Conservation (phyloP, 192 early-diverging fungal genomes). For the Coemansia sp. region DNA sequence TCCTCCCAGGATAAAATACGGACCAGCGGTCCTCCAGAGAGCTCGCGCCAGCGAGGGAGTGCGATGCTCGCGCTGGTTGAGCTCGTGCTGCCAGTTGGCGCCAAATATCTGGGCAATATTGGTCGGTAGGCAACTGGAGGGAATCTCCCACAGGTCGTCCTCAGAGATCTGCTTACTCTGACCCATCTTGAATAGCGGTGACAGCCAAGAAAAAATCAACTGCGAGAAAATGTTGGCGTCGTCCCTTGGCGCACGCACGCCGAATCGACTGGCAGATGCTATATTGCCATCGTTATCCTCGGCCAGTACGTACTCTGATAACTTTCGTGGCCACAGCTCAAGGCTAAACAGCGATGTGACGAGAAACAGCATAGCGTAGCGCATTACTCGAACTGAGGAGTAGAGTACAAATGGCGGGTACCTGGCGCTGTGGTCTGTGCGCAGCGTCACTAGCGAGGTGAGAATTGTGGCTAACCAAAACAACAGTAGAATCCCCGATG, state of each 20-base stretch:
- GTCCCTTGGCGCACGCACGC: constrained; percentile 66
- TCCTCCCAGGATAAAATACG: constrained; percentile 71
- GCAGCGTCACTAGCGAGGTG: constrained; percentile 22
- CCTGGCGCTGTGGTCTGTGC: constrained; percentile 17
- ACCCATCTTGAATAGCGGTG: constrained; percentile 78
- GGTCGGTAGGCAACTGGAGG: constrained; percentile 61
- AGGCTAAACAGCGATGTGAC: constrained; percentile 20
- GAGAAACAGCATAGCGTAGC: constrained; percentile 4
- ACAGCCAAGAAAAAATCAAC: constrained; percentile 88
- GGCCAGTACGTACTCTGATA: constrained; percentile 21
- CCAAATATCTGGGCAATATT: constrained; percentile 69
- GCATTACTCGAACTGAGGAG: constrained; percentile 1
- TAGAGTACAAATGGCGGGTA: neutral
- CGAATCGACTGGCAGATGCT: neutral
- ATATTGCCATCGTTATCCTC: constrained; percentile 6
- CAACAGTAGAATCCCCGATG: constrained; percentile 33
- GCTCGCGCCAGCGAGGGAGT: constrained; percentile 73
- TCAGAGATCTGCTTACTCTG: constrained; percentile 69
- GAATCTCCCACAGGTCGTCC: constrained; percentile 78
- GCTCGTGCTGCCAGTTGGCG: constrained; percentile 69
- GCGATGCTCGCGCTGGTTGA: constrained; percentile 43
- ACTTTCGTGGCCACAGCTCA: constrained; percentile 34
- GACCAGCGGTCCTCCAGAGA: constrained; percentile 64
- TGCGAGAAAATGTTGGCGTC: constrained; percentile 82
- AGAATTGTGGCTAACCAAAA: constrained; percentile 27